Conservation (phyloP, 2,329 filamentous ascomycete species). For the Neonectria hederae region DNA sequence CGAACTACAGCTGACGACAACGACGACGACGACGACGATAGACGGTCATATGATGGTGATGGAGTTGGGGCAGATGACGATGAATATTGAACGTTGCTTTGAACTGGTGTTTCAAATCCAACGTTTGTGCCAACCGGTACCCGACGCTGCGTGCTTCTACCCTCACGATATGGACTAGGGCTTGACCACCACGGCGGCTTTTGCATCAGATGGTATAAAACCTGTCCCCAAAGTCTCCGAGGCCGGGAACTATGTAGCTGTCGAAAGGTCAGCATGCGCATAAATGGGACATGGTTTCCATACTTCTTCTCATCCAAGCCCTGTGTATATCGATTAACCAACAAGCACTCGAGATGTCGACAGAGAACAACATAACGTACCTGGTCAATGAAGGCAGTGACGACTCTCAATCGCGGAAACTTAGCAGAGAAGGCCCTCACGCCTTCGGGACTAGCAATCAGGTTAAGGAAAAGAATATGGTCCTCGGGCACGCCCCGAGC, state of each 20-base stretch:
- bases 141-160: slow-evolving; percentile 25
- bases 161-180: slow-evolving; percentile 23
- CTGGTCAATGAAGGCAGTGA: slow-evolving; percentile 95
- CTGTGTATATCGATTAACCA: slow-evolving; percentile 46
- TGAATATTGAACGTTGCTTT: slow-evolving; percentile 57
- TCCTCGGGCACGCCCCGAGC: slow-evolving; percentile 92
- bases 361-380: slow-evolving; percentile 47
- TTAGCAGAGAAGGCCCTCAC: slow-evolving; percentile 88
- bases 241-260: slow-evolving; percentile 93
- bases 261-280: slow-evolving; percentile 48
- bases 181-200: slow-evolving; percentile 24
- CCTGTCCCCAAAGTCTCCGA: slow-evolving; percentile 94
- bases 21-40: slow-evolving; percentile 64
- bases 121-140: slow-evolving; percentile 28
- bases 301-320: slow-evolving; percentile 99
- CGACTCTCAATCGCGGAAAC: slow-evolving; percentile 88
- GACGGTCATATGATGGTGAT: slow-evolving; percentile 62
- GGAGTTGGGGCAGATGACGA: slow-evolving; percentile 65
- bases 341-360: slow-evolving; percentile 16
- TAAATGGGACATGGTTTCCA: slow-evolving; percentile 33
- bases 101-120: slow-evolving; percentile 34
- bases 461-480: slow-evolving; percentile 92
- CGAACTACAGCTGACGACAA: slow-evolving; percentile 52
- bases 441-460: slow-evolving; percentile 96
- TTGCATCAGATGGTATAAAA: slow-evolving; percentile 84